A percentile compares a stretch with the other conserved stretches of the same genome.
Evolutionary conservation across 352 stramenopile genomes (phyloP).

Genomic region (Pythium brassicae): DNA sequence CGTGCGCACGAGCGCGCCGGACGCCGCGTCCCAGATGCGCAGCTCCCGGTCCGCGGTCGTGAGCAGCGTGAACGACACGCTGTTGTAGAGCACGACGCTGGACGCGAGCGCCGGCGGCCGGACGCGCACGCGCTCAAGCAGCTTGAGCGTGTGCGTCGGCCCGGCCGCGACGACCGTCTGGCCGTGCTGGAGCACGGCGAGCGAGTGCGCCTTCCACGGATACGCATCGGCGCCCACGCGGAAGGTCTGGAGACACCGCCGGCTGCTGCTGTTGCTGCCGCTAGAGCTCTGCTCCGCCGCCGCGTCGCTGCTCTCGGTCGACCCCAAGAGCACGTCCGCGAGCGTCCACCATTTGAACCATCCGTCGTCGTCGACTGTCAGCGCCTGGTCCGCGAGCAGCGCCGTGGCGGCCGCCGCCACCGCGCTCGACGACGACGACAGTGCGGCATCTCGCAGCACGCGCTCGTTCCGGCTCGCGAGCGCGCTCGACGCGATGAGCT

Average conservation of each 20-base stretch:
- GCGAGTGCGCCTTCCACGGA: conserved; percentile 63
- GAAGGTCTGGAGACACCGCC: conserved; percentile 62
- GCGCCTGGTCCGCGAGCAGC: conserved; percentile 55
- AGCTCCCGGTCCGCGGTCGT: conserved; percentile 68
- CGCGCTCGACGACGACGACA: neutral
- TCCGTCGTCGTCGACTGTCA: conserved; percentile 75
- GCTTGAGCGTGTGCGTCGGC: conserved; percentile 66
- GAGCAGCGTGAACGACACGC: conserved; percentile 56
- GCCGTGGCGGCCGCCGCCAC: conserved; percentile 17
- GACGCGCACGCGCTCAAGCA: conserved; percentile 58
- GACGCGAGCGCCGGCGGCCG: conserved; percentile 58
- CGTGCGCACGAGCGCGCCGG: conserved; percentile 46
- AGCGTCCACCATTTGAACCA: conserved; percentile 86
- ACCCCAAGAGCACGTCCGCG: conserved; percentile 50
- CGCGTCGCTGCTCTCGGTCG: conserved; percentile 43
- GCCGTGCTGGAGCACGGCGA: conserved; percentile 59
- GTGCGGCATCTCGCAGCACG: neutral
- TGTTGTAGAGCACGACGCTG: conserved; percentile 65
- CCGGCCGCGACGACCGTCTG: conserved; percentile 54
- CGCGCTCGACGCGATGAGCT: conserved; percentile 42
- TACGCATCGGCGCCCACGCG: conserved; percentile 63
- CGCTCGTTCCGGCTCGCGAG: conserved; percentile 13
- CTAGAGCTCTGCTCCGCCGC: conserved; percentile 18
- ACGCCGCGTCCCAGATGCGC: conserved; percentile 63
- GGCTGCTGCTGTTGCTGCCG: conserved; percentile 31